Evolutionary conservation across 2,329 filamentous ascomycete species (phyloP), one percentile per base, ranked within the genome.

Genomic region (Fonsecaea erecta): DNA sequence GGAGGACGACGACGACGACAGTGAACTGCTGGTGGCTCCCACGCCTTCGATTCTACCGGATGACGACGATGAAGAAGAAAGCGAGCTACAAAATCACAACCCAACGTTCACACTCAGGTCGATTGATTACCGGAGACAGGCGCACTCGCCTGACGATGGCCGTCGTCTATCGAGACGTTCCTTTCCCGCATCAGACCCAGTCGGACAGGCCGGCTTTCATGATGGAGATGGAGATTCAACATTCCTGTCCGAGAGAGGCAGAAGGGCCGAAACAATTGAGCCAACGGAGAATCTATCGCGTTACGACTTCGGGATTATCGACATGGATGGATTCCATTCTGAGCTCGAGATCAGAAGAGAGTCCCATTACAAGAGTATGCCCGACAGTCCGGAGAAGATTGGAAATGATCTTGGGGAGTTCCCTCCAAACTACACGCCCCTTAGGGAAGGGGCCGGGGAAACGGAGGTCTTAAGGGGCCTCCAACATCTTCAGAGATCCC

Each of bases 261-360:
- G 80, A 51, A 72, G 77, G 67, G 79, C 78, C 16, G 72, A 75
- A 1, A 75, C 73, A 53, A 75, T 78, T 43, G 73, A 76, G 37
- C 77, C 79, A 35, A 74, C 68, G 24, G 73, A 74, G 40, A 75
- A 76, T 30, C 58, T 81, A 16, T 80, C 78, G 12, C 78, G 79
- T 65, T 78, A 80, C 65, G 80, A 82, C 65, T 76, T 78, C 59
- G 77, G 75, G 12, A 76, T 74, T 56, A 72, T 75, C 24, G 74
- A 79, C 21, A 72, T 83, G 54, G 85, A 82, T 69, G 84, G 84
- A 62, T 85, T 85, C 69, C 81, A 76, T 76, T 60, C 77, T 71
- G 57, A 80, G 74, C 21, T 76, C 74, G 68, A 74, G 72, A 66
- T 74, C 73, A n/a, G 73, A 69, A 67, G 65, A 68, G 21, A 65